Evolutionary conservation across 805 yeast genomes (phyloP), one percentile per base, ranked within the genome.

Genomic region (Suhomyces prunicola): DNA sequence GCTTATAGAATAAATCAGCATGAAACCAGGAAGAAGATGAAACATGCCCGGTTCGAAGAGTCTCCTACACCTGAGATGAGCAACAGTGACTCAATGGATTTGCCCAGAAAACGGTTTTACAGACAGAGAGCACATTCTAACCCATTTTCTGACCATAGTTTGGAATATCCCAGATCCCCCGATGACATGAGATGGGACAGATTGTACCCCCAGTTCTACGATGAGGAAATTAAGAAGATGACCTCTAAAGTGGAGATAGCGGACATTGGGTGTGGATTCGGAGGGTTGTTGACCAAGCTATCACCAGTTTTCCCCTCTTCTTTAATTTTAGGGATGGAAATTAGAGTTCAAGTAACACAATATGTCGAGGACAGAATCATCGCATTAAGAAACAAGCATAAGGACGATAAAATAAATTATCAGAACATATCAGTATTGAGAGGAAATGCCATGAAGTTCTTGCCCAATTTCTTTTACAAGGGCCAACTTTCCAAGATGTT

Each of bases 121-220:
- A 82, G 99, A 68, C 99, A 94, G 72, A 77, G 99, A 71, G 99
- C 99, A 1, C 99, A 94, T 67, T 91, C 97, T 2, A 94, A 94
- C 66, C 98, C 98, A 22, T 94, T 94, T 64, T 88, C 97, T 17
- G 99, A 94, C 71, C 99, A 94, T 69, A 83, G 86, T 61, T 77
- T 94, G 45, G 96, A 90, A 55, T 94, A 94, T 62, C 98, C 99
- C 19, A 68, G 71, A 42, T 77, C 82, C 19, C 99, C 99, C 4
- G 82, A 77, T 39, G 80, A 76, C 24, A 93, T 94, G 98, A 85
- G 91, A 67, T 94, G 99, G 99, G 65, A 79, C 1, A 80, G 76
- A 62, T 72, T 87, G 50, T 93, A 85, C 62, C 97, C 97, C 4
- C 74, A 78, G 17, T 84, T 66, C 61, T 70, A 68, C 50, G 79